Base-by-base conservation (phyloP, 2,329 filamentous ascomycete genomes). In the Laburnicola sp. region DNA sequence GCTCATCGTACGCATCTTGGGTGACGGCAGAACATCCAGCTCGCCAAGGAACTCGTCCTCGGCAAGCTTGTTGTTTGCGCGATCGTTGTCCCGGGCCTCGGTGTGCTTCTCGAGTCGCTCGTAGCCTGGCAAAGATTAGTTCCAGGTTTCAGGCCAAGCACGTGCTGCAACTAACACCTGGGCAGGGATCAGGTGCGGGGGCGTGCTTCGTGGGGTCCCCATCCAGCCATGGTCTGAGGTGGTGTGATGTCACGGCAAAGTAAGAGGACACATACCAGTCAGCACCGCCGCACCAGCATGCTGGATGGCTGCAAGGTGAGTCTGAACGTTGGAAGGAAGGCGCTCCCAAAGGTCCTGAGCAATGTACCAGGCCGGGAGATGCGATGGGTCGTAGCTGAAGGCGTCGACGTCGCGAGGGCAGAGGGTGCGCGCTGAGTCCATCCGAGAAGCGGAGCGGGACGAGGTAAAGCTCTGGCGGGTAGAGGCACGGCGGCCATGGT, bases 271-370 rank as follows among this genome's bases (percentile, higher is more conserved):
- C 72, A 54, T 72, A 52, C 74, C 67, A 41, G 76, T 78, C 56
- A 70, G 65, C 30, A 78, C 71, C 32, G 76, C 76, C 16, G 78
- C 78, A 36, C 74, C 76, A 44, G 75, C 70, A 41, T 73, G 71
- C 56, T 74, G 71, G 60, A 78, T 70, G 28, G 70, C 64, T 3
- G 68, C 62, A 27, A 76, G 51, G 30, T 58, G 59, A 9, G 63
- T 56, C 43, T 67, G 60, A 10, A 79, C 60, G 11, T 65, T 53
- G 1, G 51, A 32, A 3, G 76, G 74, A 8, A 79, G 66, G 27
- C 57, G 62, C 26, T 65, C 53, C 64, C 70, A 68, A 25, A 78
- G 61, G 9, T 68, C 59, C 25, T 71, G 56, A 0, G 75, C 68
- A 42, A 76, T 63, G 40, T 65, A 62, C 73, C 74, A 79, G 7